These are phyloP conservation scores for Epichloe sp. DNA, from an alignment of 2,329 filamentous ascomycete genomes.

Conservation along the genomic window DNA sequence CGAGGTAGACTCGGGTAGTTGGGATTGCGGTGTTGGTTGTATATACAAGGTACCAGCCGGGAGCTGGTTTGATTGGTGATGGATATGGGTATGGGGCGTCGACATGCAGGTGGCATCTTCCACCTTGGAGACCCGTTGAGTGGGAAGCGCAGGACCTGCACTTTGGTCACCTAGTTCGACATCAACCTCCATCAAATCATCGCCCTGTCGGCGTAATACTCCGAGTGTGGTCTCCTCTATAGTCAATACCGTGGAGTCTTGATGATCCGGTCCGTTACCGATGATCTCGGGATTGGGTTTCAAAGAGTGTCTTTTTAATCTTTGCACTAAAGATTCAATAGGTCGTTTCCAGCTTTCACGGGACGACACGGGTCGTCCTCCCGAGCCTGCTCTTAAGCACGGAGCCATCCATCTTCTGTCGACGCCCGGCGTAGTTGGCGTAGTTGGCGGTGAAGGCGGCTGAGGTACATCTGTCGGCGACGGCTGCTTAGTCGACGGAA, in stretches of 20 bases:
- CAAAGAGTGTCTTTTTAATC: conserved; percentile 2
- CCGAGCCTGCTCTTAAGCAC: too few species aligned
- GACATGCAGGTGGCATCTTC: background rate
- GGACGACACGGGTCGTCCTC: too few species aligned
- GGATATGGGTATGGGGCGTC: background rate
- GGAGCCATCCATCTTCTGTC: background rate
- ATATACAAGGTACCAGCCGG: background rate
- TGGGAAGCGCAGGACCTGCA: background rate
- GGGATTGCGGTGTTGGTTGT: background rate
- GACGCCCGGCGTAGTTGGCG: background rate
- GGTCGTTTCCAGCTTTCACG: conserved; percentile 5
- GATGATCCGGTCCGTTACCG: background rate
- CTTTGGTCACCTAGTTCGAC: too few species aligned
- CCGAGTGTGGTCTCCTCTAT: background rate
- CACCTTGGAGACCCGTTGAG: background rate
- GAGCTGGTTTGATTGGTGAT: background rate
- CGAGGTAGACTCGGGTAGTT: background rate
- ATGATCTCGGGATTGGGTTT: background rate
- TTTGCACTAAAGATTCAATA: conserved; percentile 2
- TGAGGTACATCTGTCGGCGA: background rate
- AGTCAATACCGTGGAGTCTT: background rate
- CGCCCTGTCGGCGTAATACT: background rate
- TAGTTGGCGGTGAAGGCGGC: background rate
- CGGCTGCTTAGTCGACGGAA: background rate
- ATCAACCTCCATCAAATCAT: background rate